Conservation (phyloP, 345 rosid genomes). For the thale cress (Arabidopsis thaliana) region TAIR10.1 NC_003070.9:29246001-29246500, state of each 20-base stretch:
- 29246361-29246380: constrained; percentile 40
- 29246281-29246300: constrained; percentile 43
- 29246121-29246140: constrained; percentile 27
- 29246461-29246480: constrained; percentile 17
- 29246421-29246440: constrained; percentile 9
- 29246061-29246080: background rate
- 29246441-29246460: constrained; percentile 14
- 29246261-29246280: constrained; percentile 37
- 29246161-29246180: constrained; percentile 29
- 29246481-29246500: constrained; percentile 49
- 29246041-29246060: background rate
- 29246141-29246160: constrained; percentile 29
- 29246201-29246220: constrained; percentile 23
- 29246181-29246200: constrained; percentile 4
- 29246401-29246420: constrained; percentile 29
- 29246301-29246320: constrained; percentile 20
- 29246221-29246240: constrained; percentile 16
- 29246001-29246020: constrained; percentile 37
- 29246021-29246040: constrained; percentile 26
- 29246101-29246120: background rate
- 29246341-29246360: constrained; percentile 39
- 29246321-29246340: constrained; percentile 8
- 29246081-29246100: background rate
- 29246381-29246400: constrained; percentile 38
- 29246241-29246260: constrained; percentile 43